phyloP scores from a whole-genome alignment of 331 rosid genomes.

The Pyrus hybrid region DNA sequence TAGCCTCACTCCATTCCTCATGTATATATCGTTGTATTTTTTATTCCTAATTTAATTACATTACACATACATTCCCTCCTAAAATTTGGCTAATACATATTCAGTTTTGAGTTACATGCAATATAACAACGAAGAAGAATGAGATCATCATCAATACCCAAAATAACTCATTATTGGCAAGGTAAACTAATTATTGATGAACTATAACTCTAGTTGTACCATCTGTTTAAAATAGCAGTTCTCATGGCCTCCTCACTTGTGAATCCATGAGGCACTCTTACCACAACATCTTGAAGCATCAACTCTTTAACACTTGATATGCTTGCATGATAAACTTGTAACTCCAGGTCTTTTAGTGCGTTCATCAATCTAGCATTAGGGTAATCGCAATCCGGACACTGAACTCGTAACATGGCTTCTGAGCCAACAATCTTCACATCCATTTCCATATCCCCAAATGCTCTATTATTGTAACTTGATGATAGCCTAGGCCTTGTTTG shows the following conservation, averaged over 20 bases:
- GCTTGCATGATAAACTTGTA: constrained; percentile 44
- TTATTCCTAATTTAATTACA: too few relatives aligned
- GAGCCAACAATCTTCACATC: constrained; percentile 43
- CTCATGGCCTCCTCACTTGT: constrained; percentile 33
- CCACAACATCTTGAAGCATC: constrained; percentile 57
- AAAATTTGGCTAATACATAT: background rate
- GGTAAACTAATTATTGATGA: background rate
- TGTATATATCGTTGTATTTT: too few relatives aligned
- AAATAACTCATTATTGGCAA: background rate
- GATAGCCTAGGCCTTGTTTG: background rate
- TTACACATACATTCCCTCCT: background rate
- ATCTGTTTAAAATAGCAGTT: constrained; percentile 19
- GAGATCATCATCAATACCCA: background rate
- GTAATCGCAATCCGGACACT: constrained; percentile 31
- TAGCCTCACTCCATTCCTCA: too few relatives aligned
- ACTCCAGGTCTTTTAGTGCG: constrained; percentile 38
- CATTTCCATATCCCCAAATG: background rate
- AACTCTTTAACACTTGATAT: constrained; percentile 43
- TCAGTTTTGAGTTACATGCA: background rate
- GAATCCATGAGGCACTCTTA: constrained; percentile 24
- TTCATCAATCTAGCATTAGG: constrained; percentile 50
- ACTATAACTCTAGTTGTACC: background rate
- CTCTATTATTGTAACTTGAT: background rate
- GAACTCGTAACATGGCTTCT: constrained; percentile 49
- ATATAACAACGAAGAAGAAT: background rate